Base-by-base conservation (phyloP, 1,284 basidiomycete species). In the Boletus coffeatus region DNA sequence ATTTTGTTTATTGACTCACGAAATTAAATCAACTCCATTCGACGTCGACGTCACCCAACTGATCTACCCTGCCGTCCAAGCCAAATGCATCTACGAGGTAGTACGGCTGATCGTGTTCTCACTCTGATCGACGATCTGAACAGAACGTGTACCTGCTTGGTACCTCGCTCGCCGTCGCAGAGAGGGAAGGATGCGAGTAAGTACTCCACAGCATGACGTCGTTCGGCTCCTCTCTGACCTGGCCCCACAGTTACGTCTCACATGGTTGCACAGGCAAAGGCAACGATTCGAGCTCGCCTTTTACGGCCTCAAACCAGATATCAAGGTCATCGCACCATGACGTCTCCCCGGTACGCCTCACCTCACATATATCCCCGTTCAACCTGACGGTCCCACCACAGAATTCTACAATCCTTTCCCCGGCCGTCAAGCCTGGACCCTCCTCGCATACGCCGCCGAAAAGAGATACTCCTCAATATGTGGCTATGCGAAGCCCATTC, bases 1-100 rank as follows among this genome's bases (percentile, higher is more conserved):
- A 25, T 21, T 21, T 21, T 21, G 21, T 21, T 21, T 21, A 21
- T 21, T 21, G 25, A 25, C 25, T 25, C 25, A 25, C 25, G 25
- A 25, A 25, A 25, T 25, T 3, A 25, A 25, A 25, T 3, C 25
- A 25, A 25, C 25, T 25, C 25, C 25, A 25, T 25, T 25, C 25
- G 25, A 25, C 25, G 25, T 25, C 25, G 25, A 25, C 25, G 25
- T 99, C 63, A 94, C 92, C 62, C 92, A 98, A 77, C 86, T 99
- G 71, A 98, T 99, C 76, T 98, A 96, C 80, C 94, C 96, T 57
- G 96, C 96, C 60, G 88, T 99, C 34, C 96, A 99, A 80, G 94
- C 94, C 67, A 99, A 99, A 79, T 94, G 93, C 78, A 98, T 99
- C 79, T 99, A 99, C 80, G 97, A 99, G 83, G 92, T 89, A 48